These are phyloP conservation scores for Coemansia sp. DNA, from an alignment of 192 early-diverging fungal genomes.

Conservation along the genomic window DNA sequence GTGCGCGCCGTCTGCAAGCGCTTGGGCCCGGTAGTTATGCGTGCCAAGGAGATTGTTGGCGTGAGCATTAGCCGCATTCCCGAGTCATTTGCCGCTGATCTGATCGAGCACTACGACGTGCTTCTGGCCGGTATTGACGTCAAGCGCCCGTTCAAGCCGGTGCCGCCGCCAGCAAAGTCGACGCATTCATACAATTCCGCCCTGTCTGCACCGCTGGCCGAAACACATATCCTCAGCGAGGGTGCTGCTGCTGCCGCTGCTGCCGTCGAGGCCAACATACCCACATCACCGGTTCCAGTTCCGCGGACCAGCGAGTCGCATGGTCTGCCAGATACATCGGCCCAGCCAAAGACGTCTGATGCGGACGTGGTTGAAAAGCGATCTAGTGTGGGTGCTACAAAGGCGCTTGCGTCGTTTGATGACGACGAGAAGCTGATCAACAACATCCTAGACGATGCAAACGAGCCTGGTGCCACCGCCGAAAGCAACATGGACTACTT, in stretches of 20 bases:
- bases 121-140: conserved; percentile 24
- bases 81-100: conserved; percentile 34
- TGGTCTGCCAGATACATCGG: neutral
- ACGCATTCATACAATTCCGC: too few relatives aligned
- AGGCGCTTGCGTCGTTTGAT: conserved; percentile 27
- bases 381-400: conserved; percentile 10
- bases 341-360: too few relatives aligned
- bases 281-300: neutral
- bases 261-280: neutral
- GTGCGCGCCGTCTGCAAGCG: conserved; percentile 29
- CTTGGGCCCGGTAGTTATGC: conserved; percentile 49
- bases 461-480: conserved; percentile 1
- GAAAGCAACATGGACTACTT: conserved; percentile 45
- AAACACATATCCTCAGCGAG: neutral
- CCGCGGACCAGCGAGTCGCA: neutral
- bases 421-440: conserved; percentile 33
- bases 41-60: conserved; percentile 41
- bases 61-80: conserved; percentile 38
- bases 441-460: conserved; percentile 33
- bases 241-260: conserved; percentile 7
- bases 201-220: too few relatives aligned
- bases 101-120: conserved; percentile 49
- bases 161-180: conserved; percentile 23
- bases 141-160: conserved; percentile 32
- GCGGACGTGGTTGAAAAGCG: neutral